Evolutionary conservation across 2,329 filamentous ascomycete genomes (phyloP).

Genomic region (Mycosphaerella arachidis): DNA sequence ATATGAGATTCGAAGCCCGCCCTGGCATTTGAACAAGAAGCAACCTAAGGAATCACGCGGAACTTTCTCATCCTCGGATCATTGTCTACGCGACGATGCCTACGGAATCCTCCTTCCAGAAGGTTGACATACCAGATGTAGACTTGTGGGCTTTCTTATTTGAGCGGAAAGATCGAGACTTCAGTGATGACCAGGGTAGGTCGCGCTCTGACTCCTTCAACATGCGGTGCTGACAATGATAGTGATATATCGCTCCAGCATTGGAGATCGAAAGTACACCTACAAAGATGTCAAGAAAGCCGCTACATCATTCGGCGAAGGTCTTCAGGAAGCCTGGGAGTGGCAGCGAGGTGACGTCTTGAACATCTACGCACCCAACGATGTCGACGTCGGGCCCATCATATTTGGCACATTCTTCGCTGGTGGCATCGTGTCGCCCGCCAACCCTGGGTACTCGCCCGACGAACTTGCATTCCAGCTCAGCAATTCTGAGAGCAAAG

Average conservation of each 20-base stretch:
- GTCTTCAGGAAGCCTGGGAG: conserved; percentile 66
- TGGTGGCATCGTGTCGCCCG: conserved; percentile 75
- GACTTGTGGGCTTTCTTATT: conserved; percentile 80
- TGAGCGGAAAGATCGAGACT: conserved; percentile 60
- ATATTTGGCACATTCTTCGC: conserved; percentile 68
- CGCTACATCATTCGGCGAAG: conserved; percentile 73
- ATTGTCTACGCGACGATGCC: conserved; percentile 56
- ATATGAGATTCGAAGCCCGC: background rate
- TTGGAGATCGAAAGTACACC: conserved; percentile 66
- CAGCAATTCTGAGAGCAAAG: conserved; percentile 69
- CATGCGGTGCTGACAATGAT: background rate
- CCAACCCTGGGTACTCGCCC: conserved; percentile 80
- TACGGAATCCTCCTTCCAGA: conserved; percentile 60
- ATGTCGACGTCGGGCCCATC: conserved; percentile 68
- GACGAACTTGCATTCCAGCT: conserved; percentile 83
- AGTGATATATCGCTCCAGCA: conserved; percentile 72
- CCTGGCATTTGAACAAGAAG: background rate
- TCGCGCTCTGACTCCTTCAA: background rate
- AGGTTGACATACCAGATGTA: conserved; percentile 64
- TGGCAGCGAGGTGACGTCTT: conserved; percentile 84
- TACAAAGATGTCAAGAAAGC: conserved; percentile 61
- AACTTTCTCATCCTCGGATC: background rate
- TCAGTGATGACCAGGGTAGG: conserved; percentile 67
- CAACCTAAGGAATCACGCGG: background rate
- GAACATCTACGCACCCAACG: conserved; percentile 78